Percentiles rank a stretch among this genome's conserved stretches.
phyloP scores from a whole-genome alignment of 257 asterid species.

The Scutellaria baicalensis region DNA sequence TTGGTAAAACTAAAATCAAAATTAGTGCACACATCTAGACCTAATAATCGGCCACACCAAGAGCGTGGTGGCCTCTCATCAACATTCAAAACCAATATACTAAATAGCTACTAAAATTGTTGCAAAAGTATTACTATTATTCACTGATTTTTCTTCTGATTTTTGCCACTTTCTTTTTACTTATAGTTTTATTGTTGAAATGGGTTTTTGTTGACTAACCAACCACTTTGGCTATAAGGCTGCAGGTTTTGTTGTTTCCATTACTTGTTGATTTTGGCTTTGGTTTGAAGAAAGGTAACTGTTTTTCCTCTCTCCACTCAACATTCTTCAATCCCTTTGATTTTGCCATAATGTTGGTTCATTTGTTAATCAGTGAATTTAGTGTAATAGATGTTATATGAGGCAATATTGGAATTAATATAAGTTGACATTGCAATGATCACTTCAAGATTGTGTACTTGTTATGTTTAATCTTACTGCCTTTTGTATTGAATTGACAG shows the following conservation, averaged over 20 bases:
- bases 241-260: background rate
- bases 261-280: background rate
- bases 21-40: background rate
- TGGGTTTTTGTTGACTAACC: background rate
- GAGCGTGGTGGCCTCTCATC: background rate
- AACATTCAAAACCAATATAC: background rate
- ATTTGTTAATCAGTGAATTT: too few species aligned
- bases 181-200: background rate
- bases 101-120: background rate
- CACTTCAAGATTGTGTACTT: too few species aligned
- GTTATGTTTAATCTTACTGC: too few species aligned
- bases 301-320: too few species aligned
- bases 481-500: too few species aligned
- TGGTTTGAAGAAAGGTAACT: background rate
- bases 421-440: too few species aligned
- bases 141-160: background rate
- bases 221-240: background rate
- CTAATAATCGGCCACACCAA: slow-evolving; percentile 11
- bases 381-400: too few species aligned
- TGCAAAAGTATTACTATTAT: background rate
- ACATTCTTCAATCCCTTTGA: background rate
- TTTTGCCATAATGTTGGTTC: too few species aligned
- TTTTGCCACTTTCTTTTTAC: background rate
- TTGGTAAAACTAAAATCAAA: background rate
- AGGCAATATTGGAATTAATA: too few species aligned